Evolutionary conservation across 495 filamentous ascomycete species (phyloP).

Genomic region (Penicillium canariense): DNA sequence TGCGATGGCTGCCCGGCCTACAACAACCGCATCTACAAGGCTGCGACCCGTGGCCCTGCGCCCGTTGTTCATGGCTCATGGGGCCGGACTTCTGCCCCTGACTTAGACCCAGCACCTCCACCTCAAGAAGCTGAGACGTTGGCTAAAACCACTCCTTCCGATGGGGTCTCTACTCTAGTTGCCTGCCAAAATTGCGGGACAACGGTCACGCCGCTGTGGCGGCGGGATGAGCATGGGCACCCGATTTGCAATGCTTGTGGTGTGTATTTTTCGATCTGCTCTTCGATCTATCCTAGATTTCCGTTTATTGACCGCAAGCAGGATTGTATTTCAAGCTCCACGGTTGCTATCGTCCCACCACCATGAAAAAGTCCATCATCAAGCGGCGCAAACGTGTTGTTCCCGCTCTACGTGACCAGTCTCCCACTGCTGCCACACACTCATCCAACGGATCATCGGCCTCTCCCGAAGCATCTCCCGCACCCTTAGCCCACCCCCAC

Average conservation of each 20-base stretch:
- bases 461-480: slow-evolving; percentile 45
- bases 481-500: slow-evolving; percentile 53
- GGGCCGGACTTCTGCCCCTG: slow-evolving; percentile 31
- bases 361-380: slow-evolving; percentile 97
- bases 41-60: slow-evolving; percentile 44
- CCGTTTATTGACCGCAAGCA: slow-evolving; percentile 30
- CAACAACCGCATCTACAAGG: slow-evolving; percentile 94
- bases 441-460: slow-evolving; percentile 45
- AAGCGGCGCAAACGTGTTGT: slow-evolving; percentile 96
- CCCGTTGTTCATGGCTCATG: slow-evolving; percentile 32
- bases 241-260: slow-evolving; percentile 99
- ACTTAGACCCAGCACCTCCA: slow-evolving; percentile 17
- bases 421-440: slow-evolving; percentile 41
- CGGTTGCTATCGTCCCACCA: slow-evolving; percentile 84
- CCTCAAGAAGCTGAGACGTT: slow-evolving; percentile 20
- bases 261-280: slow-evolving; percentile 45
- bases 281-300: not conserved
- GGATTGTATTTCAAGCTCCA: slow-evolving; percentile 98
- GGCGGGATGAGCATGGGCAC: slow-evolving; percentile 90
- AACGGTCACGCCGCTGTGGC: slow-evolving; percentile 94
- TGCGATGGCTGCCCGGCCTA: slow-evolving; percentile 95
- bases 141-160: slow-evolving; percentile 20
- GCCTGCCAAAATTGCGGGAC: slow-evolving; percentile 98
- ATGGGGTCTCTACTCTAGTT: slow-evolving; percentile 72
- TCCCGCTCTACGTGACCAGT: slow-evolving; percentile 65